Percentiles rank a stretch among this genome's conserved stretches.
Evolutionary conservation across 2,329 filamentous ascomycete genomes (phyloP).

Genomic region (Lachnellula willkommii): DNA sequence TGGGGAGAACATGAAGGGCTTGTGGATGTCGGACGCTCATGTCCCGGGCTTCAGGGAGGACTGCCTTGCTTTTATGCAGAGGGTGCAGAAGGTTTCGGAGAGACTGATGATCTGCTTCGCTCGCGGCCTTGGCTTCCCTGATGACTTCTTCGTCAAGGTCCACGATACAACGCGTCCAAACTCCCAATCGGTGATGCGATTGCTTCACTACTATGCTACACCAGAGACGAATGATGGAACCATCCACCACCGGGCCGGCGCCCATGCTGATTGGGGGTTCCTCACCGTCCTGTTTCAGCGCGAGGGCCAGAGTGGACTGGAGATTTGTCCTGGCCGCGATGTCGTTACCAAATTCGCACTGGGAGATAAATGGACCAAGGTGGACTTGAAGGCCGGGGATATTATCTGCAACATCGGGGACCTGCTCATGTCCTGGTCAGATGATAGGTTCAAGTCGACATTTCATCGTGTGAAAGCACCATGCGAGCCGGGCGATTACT

Average conservation of each 20-base stretch:
- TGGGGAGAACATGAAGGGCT: constrained; percentile 22
- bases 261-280: constrained; percentile 57
- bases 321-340: constrained; percentile 59
- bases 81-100: constrained; percentile 40
- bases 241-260: constrained; percentile 51
- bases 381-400: constrained; percentile 45
- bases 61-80: constrained; percentile 26
- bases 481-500: constrained; percentile 47
- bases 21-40: constrained; percentile 28
- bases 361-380: constrained; percentile 55
- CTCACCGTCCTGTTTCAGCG: constrained; percentile 57
- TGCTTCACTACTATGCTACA: constrained; percentile 51
- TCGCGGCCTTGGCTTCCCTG: constrained; percentile 44
- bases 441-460: constrained; percentile 61
- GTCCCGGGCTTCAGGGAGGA: constrained; percentile 44
- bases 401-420: constrained; percentile 62
- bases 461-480: constrained; percentile 59
- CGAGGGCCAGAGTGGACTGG: constrained; percentile 52
- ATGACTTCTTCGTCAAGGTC: constrained; percentile 46
- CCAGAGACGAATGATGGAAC: constrained; percentile 32
- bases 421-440: constrained; percentile 59
- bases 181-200: constrained; percentile 45
- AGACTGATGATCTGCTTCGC: constrained; percentile 49
- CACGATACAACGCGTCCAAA: constrained; percentile 43
- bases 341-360: constrained; percentile 51